Conservation (phyloP, 805 yeast species). For the Saccharomycopsis oosterbeekiorum region DNA sequence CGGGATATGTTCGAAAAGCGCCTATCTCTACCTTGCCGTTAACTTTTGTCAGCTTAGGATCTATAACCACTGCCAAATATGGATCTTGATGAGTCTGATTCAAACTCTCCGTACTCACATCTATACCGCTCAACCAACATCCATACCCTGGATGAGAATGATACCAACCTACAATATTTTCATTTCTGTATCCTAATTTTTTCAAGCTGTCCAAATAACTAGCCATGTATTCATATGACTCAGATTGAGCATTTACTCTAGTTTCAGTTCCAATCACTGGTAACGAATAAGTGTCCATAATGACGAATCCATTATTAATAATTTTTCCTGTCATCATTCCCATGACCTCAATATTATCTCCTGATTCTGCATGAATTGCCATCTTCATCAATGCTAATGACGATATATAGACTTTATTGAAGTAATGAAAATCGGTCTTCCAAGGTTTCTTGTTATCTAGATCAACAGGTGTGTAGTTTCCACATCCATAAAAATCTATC, state of each 20-base stretch:
- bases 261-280: constrained; percentile 97
- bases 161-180: constrained; percentile 92
- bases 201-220: constrained; percentile 55
- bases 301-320: constrained; percentile 43
- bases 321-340: constrained; percentile 86
- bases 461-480: constrained; percentile 12
- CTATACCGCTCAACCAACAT: constrained; percentile 91
- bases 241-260: constrained; percentile 86
- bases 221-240: constrained; percentile 93
- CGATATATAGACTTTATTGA: constrained; percentile 54
- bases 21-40: constrained; percentile 74
- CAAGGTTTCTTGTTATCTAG: constrained; percentile 36
- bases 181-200: constrained; percentile 36
- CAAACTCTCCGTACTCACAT: constrained; percentile 77
- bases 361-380: constrained; percentile 69
- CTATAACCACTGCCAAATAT: constrained; percentile 78
- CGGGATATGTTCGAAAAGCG: constrained; percentile 68
- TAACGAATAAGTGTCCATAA: constrained; percentile 73
- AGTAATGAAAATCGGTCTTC: constrained; percentile 49
- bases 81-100: constrained; percentile 91
- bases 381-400: constrained; percentile 66
- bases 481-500: constrained; percentile 12
- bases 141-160: constrained; percentile 98
- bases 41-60: constrained; percentile 58
- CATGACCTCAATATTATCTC: constrained; percentile 88